phyloP scores from a whole-genome alignment of 1,284 basidiomycete genomes.

The Wolfiporia cocos region DNA sequence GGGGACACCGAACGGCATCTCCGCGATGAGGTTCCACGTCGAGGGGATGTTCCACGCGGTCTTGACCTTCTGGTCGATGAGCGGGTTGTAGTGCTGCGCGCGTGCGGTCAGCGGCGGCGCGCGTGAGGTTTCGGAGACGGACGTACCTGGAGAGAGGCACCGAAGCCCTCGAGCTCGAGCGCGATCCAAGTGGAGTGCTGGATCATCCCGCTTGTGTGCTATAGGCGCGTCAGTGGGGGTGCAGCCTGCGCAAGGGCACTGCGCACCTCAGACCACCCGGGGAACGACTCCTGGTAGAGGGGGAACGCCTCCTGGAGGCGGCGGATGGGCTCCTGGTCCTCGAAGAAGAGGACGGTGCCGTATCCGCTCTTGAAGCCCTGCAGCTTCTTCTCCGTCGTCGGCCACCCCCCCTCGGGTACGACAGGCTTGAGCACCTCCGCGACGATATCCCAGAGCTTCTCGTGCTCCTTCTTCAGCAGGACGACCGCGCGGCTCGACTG shows the following conservation, averaged over 20 bases:
- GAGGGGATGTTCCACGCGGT: constrained; percentile 18
- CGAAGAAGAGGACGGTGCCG: constrained; percentile 22
- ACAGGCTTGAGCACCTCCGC: constrained; percentile 17
- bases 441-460: constrained; percentile 21
- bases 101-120: not conserved
- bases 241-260: no score
- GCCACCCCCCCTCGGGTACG: constrained; percentile 17
- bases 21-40: constrained; percentile 18
- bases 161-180: constrained; percentile 20
- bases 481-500: constrained; percentile 20
- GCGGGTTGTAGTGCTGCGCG: constrained; percentile 22
- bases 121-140: not conserved
- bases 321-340: constrained; percentile 18
- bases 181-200: constrained; percentile 22
- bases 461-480: constrained; percentile 19
- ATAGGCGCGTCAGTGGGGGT: not conserved
- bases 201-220: constrained; percentile 11
- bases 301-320: constrained; percentile 17
- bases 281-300: constrained; percentile 21
- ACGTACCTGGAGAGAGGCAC: constrained; percentile 16
- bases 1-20: constrained; percentile 20
- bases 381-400: constrained; percentile 16
- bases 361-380: constrained; percentile 17
- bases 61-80: constrained; percentile 18
- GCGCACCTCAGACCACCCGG: constrained; percentile 19